Evolutionary conservation across 1,284 basidiomycete genomes (phyloP), one percentile per base, ranked within the genome.

Genomic region (Ustilago sp.): DNA sequence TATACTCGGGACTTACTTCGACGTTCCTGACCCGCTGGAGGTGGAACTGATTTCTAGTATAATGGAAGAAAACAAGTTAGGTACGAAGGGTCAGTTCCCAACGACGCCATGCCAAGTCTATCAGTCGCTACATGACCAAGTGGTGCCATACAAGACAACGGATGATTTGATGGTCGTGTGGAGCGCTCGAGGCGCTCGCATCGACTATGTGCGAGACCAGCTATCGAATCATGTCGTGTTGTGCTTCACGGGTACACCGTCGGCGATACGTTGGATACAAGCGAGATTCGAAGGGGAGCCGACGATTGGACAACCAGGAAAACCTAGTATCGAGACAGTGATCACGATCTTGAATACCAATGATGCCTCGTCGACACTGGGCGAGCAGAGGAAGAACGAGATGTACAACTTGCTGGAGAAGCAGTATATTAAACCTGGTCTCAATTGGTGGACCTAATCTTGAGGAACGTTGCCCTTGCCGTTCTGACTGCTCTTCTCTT

Each of bases 121-220:
- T 67, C 80, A 83, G 17, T 72, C 77, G 6, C 59, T 74, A 0
- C 56, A 78, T 53, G 82, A 84, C 61, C 74, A 80, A 34, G 76
- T 83, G 15, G 81, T 84, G 35, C 82, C 82, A 7, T 77, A 66
- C 63, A 39, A 55, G 38, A 71, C 65, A 2, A 78, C 75, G 6
- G 68, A 79, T 54, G 61, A 68, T 17, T 64, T 81, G 8, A 74
- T 81, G 2, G 59, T 43, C 2, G 41, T 55, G 1, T 81, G 77
- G 79, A 67, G 62, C 38, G 39, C 57, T 8, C 34, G 56, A 19
- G 77, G 77, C 12, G 63, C 77, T 4, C 72, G 71, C 19, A 80
- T 81, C 39, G 74, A 79, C 31, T 81, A 81, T 38, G 54, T 38
- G 1, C 34, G 65, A 3, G 79, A 79, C 38, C 47, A 36, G 13